Percentiles rank a stretch among this genome's conserved stretches.
phyloP scores from a whole-genome alignment of 805 yeast genomes.

The Kodamaea nitidulidarum region DNA sequence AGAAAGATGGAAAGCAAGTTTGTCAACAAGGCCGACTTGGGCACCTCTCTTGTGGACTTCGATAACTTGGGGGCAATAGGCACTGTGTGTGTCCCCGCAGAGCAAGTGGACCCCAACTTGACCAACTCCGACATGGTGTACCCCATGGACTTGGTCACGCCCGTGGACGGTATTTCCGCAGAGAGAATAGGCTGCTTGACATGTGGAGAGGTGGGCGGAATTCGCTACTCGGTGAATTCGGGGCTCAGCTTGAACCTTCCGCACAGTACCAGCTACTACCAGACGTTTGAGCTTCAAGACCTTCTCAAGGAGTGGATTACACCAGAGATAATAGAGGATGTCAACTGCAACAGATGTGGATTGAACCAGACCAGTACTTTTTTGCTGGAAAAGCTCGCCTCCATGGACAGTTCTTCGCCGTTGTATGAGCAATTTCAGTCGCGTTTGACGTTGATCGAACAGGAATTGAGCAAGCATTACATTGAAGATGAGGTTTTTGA shows the following conservation, averaged over 20 bases:
- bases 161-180: slow-evolving; percentile 86
- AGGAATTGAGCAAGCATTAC: slow-evolving; percentile 58
- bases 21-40: slow-evolving; percentile 19
- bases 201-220: slow-evolving; percentile 94
- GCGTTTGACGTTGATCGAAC: slow-evolving; percentile 29
- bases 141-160: slow-evolving; percentile 66
- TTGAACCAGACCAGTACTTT: slow-evolving; percentile 56
- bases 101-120: slow-evolving; percentile 71
- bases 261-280: slow-evolving; percentile 33
- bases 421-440: slow-evolving; percentile 25
- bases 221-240: slow-evolving; percentile 73
- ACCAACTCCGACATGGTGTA: slow-evolving; percentile 42
- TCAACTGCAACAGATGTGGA: slow-evolving; percentile 92
- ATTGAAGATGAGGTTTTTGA: slow-evolving; percentile 80
- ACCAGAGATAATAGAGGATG: slow-evolving; percentile 88
- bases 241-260: slow-evolving; percentile 74
- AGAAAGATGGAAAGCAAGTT: slow-evolving; percentile 14
- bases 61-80: slow-evolving; percentile 57
- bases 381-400: slow-evolving; percentile 36
- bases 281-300: slow-evolving; percentile 41
- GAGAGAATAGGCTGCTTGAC: slow-evolving; percentile 85
- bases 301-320: slow-evolving; percentile 63
- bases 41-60: slow-evolving; percentile 33
- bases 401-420: slow-evolving; percentile 33
- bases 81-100: slow-evolving; percentile 65